These are phyloP conservation scores for Aristolochia californica DNA, from an alignment of 164 flowering plant species.

Conservation along the genomic window DNA sequence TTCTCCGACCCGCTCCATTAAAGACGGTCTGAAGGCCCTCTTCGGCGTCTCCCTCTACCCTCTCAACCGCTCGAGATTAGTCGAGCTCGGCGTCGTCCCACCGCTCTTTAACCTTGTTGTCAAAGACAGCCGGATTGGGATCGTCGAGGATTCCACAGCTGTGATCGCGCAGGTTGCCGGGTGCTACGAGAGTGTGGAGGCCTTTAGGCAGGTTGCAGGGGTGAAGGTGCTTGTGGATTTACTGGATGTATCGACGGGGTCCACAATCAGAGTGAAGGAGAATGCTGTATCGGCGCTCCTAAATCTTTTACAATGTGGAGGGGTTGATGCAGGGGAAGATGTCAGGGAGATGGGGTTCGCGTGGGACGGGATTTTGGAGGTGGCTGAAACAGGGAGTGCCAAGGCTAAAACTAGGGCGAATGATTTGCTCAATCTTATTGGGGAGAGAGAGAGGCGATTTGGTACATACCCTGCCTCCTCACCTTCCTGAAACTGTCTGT, in stretches of 20 bases:
- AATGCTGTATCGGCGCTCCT: constrained; percentile 72
- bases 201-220: constrained; percentile 53
- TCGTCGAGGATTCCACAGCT: constrained; percentile 85
- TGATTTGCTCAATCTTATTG: constrained; percentile 17
- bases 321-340: constrained; percentile 29
- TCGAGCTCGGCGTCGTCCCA: constrained; percentile 55
- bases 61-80: constrained; percentile 39
- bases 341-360: constrained; percentile 24
- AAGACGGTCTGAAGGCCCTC: constrained; percentile 74
- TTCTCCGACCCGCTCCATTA: constrained; percentile 48
- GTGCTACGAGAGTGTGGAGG: constrained; percentile 61
- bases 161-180: constrained; percentile 93
- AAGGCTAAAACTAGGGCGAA: constrained; percentile 56
- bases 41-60: constrained; percentile 61
- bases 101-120: constrained; percentile 45
- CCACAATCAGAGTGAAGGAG: constrained; percentile 52
- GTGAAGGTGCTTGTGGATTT: constrained; percentile 59
- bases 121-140: constrained; percentile 49
- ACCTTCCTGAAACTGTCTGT: not conserved
- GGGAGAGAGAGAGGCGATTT: not conserved
- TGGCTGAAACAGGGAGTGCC: constrained; percentile 44
- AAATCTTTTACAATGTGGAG: constrained; percentile 58
- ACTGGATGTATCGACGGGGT: constrained; percentile 48
- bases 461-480: not conserved
- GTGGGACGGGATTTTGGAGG: constrained; percentile 42